A percentile compares a stretch with the other conserved stretches of the same genome.
Conservation (phyloP, 2,329 filamentous ascomycete genomes). For the Penicillium decumbens region DNA sequence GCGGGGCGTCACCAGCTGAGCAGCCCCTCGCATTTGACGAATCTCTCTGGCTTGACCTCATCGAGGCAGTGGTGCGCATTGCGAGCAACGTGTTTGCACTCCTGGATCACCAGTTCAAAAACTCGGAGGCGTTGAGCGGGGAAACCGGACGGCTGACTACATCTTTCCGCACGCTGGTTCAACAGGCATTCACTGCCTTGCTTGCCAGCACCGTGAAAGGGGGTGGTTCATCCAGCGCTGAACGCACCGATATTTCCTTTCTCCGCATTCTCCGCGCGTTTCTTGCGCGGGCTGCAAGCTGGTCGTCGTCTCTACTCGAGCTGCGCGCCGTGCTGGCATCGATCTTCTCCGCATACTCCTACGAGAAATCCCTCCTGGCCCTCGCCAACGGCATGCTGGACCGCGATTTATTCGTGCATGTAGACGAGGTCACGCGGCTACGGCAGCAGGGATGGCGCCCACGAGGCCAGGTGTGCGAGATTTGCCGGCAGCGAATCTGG, state of each 20-base stretch:
- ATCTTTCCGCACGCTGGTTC: constrained; percentile 72
- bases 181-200: constrained; percentile 84
- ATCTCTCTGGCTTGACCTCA: constrained; percentile 61
- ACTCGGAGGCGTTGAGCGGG: constrained; percentile 16
- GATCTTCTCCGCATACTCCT: constrained; percentile 92
- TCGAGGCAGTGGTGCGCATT: constrained; percentile 59
- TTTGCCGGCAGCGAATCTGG: constrained; percentile 78
- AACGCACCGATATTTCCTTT: constrained; percentile 65
- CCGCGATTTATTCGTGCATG: constrained; percentile 79
- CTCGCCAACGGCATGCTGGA: constrained; percentile 84
- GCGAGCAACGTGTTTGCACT: constrained; percentile 60
- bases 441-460: constrained; percentile 87
- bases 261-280: constrained; percentile 85
- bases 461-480: constrained; percentile 78
- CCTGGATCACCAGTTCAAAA: constrained; percentile 39
- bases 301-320: constrained; percentile 81
- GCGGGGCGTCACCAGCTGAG: constrained; percentile 46
- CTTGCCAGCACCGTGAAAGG: constrained; percentile 65
- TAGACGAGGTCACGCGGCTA: constrained; percentile 67
- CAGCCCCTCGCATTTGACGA: constrained; percentile 58
- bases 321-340: constrained; percentile 78
- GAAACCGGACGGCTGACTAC: constrained; percentile 51
- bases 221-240: constrained; percentile 26
- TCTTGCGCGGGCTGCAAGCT: constrained; percentile 71
- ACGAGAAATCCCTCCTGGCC: constrained; percentile 82